Evolutionary conservation across 2,329 filamentous ascomycete genomes (phyloP).

Genomic region (Cordyceps cateniannulata): DNA sequence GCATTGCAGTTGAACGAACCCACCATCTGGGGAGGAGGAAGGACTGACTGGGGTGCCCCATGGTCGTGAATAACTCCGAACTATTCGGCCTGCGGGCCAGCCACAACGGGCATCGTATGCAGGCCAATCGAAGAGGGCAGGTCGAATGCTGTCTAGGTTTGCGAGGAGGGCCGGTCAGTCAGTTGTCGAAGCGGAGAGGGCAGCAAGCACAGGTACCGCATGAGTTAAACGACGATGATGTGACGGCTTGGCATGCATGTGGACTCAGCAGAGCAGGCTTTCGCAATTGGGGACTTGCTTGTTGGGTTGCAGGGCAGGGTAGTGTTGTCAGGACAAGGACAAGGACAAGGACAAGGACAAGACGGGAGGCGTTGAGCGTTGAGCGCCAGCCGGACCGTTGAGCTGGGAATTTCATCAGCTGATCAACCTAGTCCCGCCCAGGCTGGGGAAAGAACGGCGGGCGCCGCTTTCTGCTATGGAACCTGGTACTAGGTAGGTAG

Average conservation of each 20-base stretch:
- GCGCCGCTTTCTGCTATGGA: background rate
- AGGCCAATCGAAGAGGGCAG: background rate
- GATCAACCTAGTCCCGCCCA: background rate
- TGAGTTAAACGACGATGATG: background rate
- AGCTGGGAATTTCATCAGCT: background rate
- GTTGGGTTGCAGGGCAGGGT: background rate
- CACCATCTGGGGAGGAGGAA: background rate
- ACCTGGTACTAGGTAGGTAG: too few species aligned
- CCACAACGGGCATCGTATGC: background rate
- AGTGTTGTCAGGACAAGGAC: too few species aligned
- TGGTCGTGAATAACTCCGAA: background rate
- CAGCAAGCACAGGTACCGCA: background rate
- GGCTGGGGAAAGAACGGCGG: background rate
- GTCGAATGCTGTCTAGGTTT: background rate
- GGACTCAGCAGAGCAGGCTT: background rate
- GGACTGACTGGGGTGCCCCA: background rate
- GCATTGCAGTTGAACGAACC: slow-evolving; percentile 1
- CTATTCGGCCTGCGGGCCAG: background rate
- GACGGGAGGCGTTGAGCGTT: background rate
- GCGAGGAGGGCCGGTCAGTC: background rate
- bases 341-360: too few species aligned
- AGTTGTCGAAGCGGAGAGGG: background rate
- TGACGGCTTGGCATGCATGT: background rate
- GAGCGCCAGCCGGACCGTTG: background rate
- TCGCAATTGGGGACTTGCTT: background rate